Evolutionary conservation across 192 early-diverging fungal species (phyloP).

Genomic region (Coemansia sp.): DNA sequence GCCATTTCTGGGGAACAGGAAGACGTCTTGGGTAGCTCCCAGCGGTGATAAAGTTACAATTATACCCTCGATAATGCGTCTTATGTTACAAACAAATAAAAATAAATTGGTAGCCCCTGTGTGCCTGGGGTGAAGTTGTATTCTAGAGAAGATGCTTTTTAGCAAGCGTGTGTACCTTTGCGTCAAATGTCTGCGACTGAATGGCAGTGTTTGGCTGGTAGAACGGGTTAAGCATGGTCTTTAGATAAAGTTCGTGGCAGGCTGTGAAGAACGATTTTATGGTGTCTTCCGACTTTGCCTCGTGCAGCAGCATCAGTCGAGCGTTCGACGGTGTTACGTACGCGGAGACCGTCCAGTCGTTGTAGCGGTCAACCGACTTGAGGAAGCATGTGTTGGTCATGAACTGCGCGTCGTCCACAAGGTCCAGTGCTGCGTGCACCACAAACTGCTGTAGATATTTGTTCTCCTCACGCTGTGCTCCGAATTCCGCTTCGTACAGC

Average conservation of each 20-base stretch:
- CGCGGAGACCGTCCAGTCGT: conserved; percentile 89
- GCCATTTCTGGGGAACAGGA: conserved; percentile 58
- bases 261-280: conserved; percentile 59
- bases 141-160: conserved; percentile 71
- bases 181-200: conserved; percentile 74
- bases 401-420: conserved; percentile 95
- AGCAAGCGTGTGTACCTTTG: conserved; percentile 71
- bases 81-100: conserved; percentile 10
- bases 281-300: conserved; percentile 58
- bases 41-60: too few species aligned
- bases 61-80: too few species aligned
- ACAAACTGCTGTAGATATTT: conserved; percentile 97
- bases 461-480: conserved; percentile 61
- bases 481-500: conserved; percentile 92
- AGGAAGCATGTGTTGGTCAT: conserved; percentile 85
- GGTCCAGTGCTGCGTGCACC: conserved; percentile 92
- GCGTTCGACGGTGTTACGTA: conserved; percentile 85
- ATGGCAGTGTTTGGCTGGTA: conserved; percentile 83
- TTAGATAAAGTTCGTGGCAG: conserved; percentile 51
- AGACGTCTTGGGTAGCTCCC: conserved; percentile 51
- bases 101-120: neutral
- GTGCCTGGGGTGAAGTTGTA: neutral
- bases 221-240: conserved; percentile 86
- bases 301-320: conserved; percentile 72
- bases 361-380: conserved; percentile 92